phyloP scores from a whole-genome alignment of 2,329 filamentous ascomycete genomes.

The Phialemonium atrogriseum region DNA sequence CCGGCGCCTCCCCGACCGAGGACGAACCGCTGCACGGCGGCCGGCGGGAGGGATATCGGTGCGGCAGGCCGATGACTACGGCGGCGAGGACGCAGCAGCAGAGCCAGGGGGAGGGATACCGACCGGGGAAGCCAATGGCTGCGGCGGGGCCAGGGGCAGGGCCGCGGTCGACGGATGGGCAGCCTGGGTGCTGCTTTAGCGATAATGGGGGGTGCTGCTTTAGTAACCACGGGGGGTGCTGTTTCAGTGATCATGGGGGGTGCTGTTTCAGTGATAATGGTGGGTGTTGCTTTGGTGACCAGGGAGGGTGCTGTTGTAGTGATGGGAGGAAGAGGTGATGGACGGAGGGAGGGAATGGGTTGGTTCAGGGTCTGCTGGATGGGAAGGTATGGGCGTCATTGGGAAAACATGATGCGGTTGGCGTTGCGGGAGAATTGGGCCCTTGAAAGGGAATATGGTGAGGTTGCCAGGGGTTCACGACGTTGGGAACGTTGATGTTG shows the following conservation, averaged over 20 bases:
- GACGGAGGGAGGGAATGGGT: too few species aligned
- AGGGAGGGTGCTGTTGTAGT: too few species aligned
- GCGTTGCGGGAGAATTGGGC: too few species aligned
- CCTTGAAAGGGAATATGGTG: not conserved
- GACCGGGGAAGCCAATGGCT: too few species aligned
- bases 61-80: not conserved
- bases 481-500: not conserved
- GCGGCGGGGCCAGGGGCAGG: not conserved
- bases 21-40: not conserved
- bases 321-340: not conserved
- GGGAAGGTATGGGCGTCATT: too few species aligned
- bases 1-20: not conserved
- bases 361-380: too few species aligned
- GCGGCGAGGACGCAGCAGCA: not conserved
- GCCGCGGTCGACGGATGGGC: not conserved
- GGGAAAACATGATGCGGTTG: too few species aligned
- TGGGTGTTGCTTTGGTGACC: not conserved
- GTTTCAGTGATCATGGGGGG: not conserved
- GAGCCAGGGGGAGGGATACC: not conserved
- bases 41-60: too few species aligned
- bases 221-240: not conserved
- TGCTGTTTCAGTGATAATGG: not conserved
- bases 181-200: not conserved
- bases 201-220: not conserved
- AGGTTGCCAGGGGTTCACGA: not conserved